These are phyloP conservation scores for Dioscorea cayenensis DNA, from an alignment of 116 monocot genomes.

Conservation along the genomic window DNA sequence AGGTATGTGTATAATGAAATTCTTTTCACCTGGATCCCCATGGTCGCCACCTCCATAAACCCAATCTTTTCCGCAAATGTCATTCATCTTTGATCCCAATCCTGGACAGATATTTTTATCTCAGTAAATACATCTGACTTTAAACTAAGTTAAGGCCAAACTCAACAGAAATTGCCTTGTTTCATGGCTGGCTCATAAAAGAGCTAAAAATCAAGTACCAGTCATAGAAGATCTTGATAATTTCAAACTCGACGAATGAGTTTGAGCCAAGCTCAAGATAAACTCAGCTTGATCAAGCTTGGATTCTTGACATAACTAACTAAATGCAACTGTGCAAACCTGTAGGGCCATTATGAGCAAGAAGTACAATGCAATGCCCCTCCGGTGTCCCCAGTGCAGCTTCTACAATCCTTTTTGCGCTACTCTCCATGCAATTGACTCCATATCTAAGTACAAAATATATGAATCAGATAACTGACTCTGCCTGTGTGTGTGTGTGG, in stretches of 20 bases:
- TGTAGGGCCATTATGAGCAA: conserved; percentile 90
- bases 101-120: conserved; percentile 25
- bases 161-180: too few relatives aligned
- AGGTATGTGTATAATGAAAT: background rate
- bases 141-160: too few relatives aligned
- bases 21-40: conserved; percentile 71
- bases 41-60: conserved; percentile 69
- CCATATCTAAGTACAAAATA: conserved; percentile 46
- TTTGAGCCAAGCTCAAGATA: too few relatives aligned
- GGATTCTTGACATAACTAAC: too few relatives aligned
- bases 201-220: too few relatives aligned
- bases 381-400: conserved; percentile 52
- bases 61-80: conserved; percentile 94
- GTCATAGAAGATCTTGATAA: too few relatives aligned
- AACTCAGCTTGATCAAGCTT: too few relatives aligned
- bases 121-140: too few relatives aligned
- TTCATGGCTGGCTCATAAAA: too few relatives aligned
- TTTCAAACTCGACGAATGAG: too few relatives aligned
- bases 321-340: conserved; percentile 22
- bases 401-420: conserved; percentile 67
- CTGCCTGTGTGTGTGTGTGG: too few relatives aligned
- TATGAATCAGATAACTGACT: background rate
- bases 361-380: conserved; percentile 52
- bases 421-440: conserved; percentile 66
- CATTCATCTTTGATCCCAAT: conserved; percentile 52